Evolutionary conservation across 1,284 basidiomycete genomes (phyloP), one percentile per base, ranked within the genome.

Genomic region (Melanopsichium pennsylvanicum): DNA sequence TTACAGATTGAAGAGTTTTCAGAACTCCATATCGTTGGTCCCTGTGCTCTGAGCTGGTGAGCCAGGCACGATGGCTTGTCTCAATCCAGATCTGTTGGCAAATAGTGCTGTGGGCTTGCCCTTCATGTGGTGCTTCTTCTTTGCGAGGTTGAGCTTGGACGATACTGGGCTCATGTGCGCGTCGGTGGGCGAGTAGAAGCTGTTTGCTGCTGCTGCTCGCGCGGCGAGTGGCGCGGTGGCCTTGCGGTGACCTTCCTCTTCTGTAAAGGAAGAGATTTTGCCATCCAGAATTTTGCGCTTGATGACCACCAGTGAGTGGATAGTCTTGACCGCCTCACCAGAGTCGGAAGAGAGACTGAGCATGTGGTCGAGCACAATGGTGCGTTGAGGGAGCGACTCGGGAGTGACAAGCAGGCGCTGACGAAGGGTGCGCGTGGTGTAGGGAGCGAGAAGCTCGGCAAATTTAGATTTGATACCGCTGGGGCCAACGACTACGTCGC

Each of bases 131-230:
- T 81, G 78, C 58, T 78, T 77, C 38, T 69, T 62, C 72, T 81
- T 81, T 33, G 68, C 67, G 25, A 80, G 49, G 52, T 80, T 80
- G 36, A 81, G 70, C 56, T 81, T 81, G 34, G 76, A 77, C 9
- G 76, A 79, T 54, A 76, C 76, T 0, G 79, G 79, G 23, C 76
- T 79, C 46, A 81, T 35, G 67, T 80, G 76, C 18, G 69, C 74
- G 52, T 81, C 79, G 11, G 78, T 79, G 31, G 79, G 79, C 27
- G 72, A 74, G 62, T 78, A 75, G 64, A 75, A 75, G 57, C 72
- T 69, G 55, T 70, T 70, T 11, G 68, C 75, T 2, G 75, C 72
- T 3, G 73, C 76, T 5, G 74, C 72, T 8, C 78, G 60, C 3
- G 75, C 77, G 23, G 78, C 78, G 11, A 80, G 55, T 1, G 78